These are phyloP conservation scores for Onygenales sp. DNA, from an alignment of 2,329 filamentous ascomycete species.

Conservation along the genomic window DNA sequence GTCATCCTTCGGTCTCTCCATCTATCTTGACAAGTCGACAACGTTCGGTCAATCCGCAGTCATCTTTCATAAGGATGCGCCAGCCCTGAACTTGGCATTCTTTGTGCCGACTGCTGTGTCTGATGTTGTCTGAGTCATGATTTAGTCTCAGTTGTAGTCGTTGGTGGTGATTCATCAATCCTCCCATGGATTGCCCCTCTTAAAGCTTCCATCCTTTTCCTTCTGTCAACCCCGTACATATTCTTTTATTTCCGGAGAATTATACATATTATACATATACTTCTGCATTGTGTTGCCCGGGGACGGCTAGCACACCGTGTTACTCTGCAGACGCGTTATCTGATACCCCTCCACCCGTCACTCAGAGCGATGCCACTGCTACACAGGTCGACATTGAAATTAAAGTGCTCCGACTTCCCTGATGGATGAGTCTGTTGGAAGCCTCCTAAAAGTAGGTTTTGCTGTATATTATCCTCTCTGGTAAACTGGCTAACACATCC, in stretches of 20 bases:
- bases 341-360: neutral
- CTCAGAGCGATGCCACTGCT: constrained; percentile 1
- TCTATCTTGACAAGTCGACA: no score
- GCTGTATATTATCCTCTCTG: neutral
- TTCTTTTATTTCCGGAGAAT: neutral
- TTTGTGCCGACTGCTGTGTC: neutral
- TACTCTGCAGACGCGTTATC: neutral
- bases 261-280: neutral
- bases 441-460: neutral
- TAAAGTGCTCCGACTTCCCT: neutral
- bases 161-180: neutral
- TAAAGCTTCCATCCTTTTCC: neutral
- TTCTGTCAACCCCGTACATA: neutral
- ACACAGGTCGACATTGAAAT: neutral
- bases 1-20: no score
- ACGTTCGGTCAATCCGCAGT: no score
- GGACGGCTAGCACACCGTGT: neutral
- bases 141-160: neutral
- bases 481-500: neutral
- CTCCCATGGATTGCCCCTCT: neutral
- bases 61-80: no score
- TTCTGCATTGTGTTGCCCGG: neutral
- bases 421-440: constrained; percentile 2
- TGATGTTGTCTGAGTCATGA: neutral
- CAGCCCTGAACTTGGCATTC: neutral